phyloP scores from a whole-genome alignment of 345 rosid species.

The Mallotus nudiflorus region DNA sequence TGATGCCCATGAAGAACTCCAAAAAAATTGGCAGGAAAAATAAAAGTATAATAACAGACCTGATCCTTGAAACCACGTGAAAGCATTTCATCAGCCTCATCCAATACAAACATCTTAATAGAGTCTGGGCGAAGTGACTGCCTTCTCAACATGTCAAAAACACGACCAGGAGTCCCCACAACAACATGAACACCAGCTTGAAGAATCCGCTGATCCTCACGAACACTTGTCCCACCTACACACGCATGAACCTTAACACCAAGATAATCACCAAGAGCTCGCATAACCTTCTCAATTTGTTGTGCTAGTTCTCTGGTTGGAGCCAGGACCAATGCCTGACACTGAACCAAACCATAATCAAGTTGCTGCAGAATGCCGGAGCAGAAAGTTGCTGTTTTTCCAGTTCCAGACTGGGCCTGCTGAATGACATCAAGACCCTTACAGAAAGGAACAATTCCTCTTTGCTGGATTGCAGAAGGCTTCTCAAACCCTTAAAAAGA shows the following conservation, averaged over 20 bases:
- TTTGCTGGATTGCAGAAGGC: slow-evolving; percentile 96
- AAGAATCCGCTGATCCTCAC: slow-evolving; percentile 89
- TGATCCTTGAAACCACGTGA: slow-evolving; percentile 96
- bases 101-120: slow-evolving; percentile 85
- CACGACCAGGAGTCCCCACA: slow-evolving; percentile 98
- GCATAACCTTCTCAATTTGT: slow-evolving; percentile 96
- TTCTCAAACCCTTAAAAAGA: slow-evolving; percentile 59
- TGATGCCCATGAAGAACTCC: neutral
- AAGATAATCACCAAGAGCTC: slow-evolving; percentile 88
- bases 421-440: slow-evolving; percentile 95
- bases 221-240: slow-evolving; percentile 95
- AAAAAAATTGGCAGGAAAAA: neutral
- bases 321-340: slow-evolving; percentile 87
- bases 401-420: slow-evolving; percentile 96
- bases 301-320: slow-evolving; percentile 95
- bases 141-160: slow-evolving; percentile 88
- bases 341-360: slow-evolving; percentile 59
- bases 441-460: slow-evolving; percentile 91
- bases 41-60: slow-evolving; percentile 34
- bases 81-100: slow-evolving; percentile 98
- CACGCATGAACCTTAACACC: slow-evolving; percentile 95
- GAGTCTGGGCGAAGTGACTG: slow-evolving; percentile 80
- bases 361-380: slow-evolving; percentile 92
- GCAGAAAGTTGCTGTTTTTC: slow-evolving; percentile 93
- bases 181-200: slow-evolving; percentile 95